Base-by-base conservation (phyloP, 257 asterid genomes). In the Craterostigma plantagineum region DNA sequence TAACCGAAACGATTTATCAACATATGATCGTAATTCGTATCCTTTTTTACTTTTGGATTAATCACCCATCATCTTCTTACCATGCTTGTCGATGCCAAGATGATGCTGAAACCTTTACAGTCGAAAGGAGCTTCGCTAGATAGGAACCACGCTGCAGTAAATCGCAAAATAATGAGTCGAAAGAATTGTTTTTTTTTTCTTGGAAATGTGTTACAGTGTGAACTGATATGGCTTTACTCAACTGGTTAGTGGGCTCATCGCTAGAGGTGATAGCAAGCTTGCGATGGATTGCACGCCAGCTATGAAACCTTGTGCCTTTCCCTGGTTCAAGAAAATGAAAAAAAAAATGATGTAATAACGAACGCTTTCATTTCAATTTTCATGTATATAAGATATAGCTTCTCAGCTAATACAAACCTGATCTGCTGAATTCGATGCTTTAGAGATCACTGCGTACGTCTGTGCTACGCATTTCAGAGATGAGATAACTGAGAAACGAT, bases 161-260 rank as follows among this genome's bases (percentile, higher is more conserved):
- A 10, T 33, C 63, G 35, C 36, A 47, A 33, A n/a, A 46, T 16
- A 61, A 17, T 11, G 12, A 53, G 35, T 40, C 15, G 8, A 14
- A 40, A n/a, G n/a, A 40, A 14, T 11, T 1, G 15, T 11, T 7
- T 1, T 1, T 11, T 11, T 14, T 18, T 43, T 4, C 6, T 27
- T 15, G n/a, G 17, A 10, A 6, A 15, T 14, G 9, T 9, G 3
- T 8, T 15, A 41, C 16, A n/a, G 1, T 41, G 17, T 41, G 2
- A 4, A 14, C 18, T 14, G 3, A 9, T 8, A 10, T 0, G 42
- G 45, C 95, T 76, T 51, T 6, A 23, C 30, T 23, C 30, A 23
- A 87, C 95, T 73, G 45, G 95, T 82, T 53, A 87, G 65, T 56
- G 97, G 95, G 46, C 79, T 78, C 90, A 87, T 87, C 18, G 74